Percentiles rank a stretch among this genome's conserved stretches.
These are phyloP conservation scores for Turritis glabra DNA, from an alignment of 345 rosid species.

Conservation along the genomic window DNA sequence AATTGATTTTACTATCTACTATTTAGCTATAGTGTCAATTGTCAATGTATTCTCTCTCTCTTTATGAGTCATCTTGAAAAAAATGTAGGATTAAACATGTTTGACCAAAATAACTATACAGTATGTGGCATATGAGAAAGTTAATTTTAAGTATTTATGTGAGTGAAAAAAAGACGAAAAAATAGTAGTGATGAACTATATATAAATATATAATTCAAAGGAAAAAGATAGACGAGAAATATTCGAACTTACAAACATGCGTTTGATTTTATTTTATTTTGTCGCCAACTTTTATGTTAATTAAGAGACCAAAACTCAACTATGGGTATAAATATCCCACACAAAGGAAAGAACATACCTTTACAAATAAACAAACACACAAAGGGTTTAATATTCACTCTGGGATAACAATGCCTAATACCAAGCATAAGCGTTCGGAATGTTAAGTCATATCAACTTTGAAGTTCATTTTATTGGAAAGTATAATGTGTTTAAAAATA, in stretches of 20 bases:
- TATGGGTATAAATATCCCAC: not conserved
- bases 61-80: not conserved
- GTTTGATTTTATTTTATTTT: not conserved
- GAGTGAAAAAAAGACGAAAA: not conserved
- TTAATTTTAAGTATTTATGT: not conserved
- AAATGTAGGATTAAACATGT: not conserved
- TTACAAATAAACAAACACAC: not conserved
- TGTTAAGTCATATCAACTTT: conserved; percentile 5
- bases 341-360: not conserved
- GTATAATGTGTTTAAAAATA: not conserved
- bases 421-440: not conserved
- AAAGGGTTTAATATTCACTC: not conserved
- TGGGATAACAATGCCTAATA: not conserved
- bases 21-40: not conserved
- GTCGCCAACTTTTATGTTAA: not conserved
- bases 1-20: not conserved
- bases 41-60: not conserved
- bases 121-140: not conserved
- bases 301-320: not conserved
- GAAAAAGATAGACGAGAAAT: not conserved
- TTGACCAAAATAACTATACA: not conserved
- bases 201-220: not conserved
- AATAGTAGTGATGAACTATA: not conserved
- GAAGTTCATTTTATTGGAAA: not conserved
- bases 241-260: not conserved